phyloP scores from a whole-genome alignment of 2,329 filamentous ascomycete species.

The Leptosphaerulina australis region DNA sequence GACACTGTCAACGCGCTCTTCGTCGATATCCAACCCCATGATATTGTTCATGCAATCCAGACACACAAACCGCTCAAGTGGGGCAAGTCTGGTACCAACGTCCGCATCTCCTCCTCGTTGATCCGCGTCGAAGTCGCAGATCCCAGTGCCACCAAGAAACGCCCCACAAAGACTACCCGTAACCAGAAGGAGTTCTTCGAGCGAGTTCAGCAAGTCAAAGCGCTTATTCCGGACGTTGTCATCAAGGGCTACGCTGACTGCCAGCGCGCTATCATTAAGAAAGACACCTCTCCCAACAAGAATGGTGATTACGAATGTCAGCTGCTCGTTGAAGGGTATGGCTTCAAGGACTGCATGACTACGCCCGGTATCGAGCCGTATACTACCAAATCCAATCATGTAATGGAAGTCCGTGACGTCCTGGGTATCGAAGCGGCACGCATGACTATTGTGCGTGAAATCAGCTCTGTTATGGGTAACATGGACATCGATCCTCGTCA shows the following conservation, averaged over 20 bases:
- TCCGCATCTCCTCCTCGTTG: conserved; percentile 48
- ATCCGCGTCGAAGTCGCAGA: conserved; percentile 76
- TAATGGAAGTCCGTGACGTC: conserved; percentile 86
- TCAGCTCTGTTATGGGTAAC: conserved; percentile 83
- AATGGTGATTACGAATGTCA: conserved; percentile 63
- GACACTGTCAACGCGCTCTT: conserved; percentile 79
- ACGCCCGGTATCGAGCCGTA: conserved; percentile 88
- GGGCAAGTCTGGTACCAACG: conserved; percentile 66
- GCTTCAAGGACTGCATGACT: conserved; percentile 85
- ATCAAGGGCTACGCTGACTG: conserved; percentile 90
- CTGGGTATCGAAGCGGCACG: conserved; percentile 95
- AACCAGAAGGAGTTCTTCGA: conserved; percentile 69
- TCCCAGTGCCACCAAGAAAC: conserved; percentile 35
- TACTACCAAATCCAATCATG: conserved; percentile 76
- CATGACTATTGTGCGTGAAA: conserved; percentile 86
- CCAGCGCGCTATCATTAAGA: conserved; percentile 85
- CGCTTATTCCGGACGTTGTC: conserved; percentile 78
- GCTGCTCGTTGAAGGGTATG: conserved; percentile 90
- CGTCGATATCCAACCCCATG: conserved; percentile 73
- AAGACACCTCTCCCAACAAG: conserved; percentile 70
- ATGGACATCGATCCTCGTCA: conserved; percentile 98
- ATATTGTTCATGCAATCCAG: conserved; percentile 79
- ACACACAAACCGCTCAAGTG: conserved; percentile 84
- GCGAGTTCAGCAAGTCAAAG: conserved; percentile 83
- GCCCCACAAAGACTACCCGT: conserved; percentile 37